phyloP scores from a whole-genome alignment of 2,329 filamentous ascomycete genomes.

The Cladosporium oxysporum region DNA sequence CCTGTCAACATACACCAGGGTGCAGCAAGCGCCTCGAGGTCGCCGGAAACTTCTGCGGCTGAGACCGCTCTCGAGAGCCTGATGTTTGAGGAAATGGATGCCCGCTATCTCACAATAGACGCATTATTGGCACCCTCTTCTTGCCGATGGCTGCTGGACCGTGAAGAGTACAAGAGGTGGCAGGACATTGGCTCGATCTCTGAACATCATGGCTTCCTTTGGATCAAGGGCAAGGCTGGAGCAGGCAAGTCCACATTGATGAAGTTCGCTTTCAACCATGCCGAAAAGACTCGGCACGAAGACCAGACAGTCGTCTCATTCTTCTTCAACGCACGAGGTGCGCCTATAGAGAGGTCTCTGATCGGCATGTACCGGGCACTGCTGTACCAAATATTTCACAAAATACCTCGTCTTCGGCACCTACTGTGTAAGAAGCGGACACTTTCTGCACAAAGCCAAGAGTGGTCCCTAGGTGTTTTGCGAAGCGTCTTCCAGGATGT shows the following conservation, averaged over 20 bases:
- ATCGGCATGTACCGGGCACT: not conserved
- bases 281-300: not conserved
- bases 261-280: not conserved
- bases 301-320: not conserved
- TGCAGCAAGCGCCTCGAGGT: not conserved
- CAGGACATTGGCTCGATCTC: not conserved
- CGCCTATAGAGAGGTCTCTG: not conserved
- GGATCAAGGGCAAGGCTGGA: not conserved
- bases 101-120: not conserved
- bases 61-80: not conserved
- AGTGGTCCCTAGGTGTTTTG: not conserved
- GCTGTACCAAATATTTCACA: not conserved
- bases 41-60: not conserved
- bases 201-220: not conserved
- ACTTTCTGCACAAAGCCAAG: not conserved
- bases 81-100: not conserved
- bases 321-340: not conserved
- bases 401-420: not conserved
- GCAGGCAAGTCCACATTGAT: not conserved
- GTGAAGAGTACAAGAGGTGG: not conserved
- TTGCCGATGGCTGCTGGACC: not conserved
- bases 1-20: not conserved
- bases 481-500: not conserved
- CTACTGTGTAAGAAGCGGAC: not conserved
- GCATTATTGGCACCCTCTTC: not conserved